Base-by-base conservation (phyloP, 768 basidiomycete genomes). In the Lactarius trivialis region DNA sequence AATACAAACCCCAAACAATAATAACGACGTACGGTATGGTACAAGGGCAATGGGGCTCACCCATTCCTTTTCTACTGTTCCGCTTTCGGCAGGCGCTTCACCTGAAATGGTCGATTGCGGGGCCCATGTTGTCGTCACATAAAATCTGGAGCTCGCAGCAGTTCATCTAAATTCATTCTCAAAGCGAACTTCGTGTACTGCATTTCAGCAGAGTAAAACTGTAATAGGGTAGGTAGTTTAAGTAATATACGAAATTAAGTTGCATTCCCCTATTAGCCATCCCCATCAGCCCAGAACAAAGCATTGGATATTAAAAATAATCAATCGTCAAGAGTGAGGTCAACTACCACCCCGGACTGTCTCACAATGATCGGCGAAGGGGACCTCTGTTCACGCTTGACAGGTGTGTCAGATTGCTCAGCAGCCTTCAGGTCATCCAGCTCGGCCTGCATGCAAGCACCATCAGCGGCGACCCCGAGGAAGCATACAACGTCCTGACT, bases 311-410 rank as follows among this genome's bases (percentile, higher is more conserved):
- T 14, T 4, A 21, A 43, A 2, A n/a, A 19, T 56, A n/a, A 37
- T 63, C 34, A 63, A n/a, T 58, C 61, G 0, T 58, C 61, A 9
- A 63, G 52, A 15, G 61, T 63, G 43, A 58, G 61, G 24, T 63
- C 61, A 33, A 63, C 4, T 5, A 60, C 49, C 49, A 39, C 61
- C n/a, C 61, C 52, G 11, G 51, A 39, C 12, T 24, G 12, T n/a
- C 43, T 43, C 9, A 58, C 34, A 7, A 55, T 45, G 24, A 54
- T 49, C 15, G 57, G 57, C 17, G 58, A 55, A 2, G 54, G 62
- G 8, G 62, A 56, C 32, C 54, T 60, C 37, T 17, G 19, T 19
- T 60, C 63, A 14, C 26, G 48, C 54, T 60, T 60, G 14, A 64
- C 48, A 3, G 58, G 43, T 9, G 62, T 41, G 24, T 48, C 17